Evolutionary conservation across 2,329 filamentous ascomycete genomes (phyloP).

Genomic region (Cordyceps fumosorosea): DNA sequence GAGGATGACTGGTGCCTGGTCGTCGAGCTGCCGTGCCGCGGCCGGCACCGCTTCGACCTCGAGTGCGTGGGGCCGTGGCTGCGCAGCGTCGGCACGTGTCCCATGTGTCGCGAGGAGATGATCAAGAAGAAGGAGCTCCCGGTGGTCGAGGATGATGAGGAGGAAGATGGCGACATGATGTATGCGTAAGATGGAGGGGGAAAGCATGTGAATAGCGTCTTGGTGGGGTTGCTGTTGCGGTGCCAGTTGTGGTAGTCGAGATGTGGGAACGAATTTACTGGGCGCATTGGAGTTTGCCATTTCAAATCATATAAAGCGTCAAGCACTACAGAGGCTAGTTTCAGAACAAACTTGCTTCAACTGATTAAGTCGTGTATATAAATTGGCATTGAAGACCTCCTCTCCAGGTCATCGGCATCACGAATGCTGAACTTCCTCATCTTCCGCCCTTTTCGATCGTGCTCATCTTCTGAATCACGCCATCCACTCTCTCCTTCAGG

Average conservation of each 20-base stretch:
- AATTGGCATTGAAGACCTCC: neutral
- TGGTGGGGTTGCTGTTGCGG: neutral
- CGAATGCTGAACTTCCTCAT: neutral
- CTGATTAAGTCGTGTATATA: neutral
- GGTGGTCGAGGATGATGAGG: slow-evolving; percentile 41
- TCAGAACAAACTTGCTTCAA: neutral
- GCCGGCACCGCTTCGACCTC: slow-evolving; percentile 54
- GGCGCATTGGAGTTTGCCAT: slow-evolving; percentile 20
- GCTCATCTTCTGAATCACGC: slow-evolving; percentile 19
- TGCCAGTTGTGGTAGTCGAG: slow-evolving; percentile 7
- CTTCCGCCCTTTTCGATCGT: slow-evolving; percentile 15
- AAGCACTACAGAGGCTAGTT: neutral
- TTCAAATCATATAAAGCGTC: neutral
- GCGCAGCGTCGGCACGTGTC: slow-evolving; percentile 56
- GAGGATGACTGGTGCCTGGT: slow-evolving; percentile 58
- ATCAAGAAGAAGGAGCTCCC: slow-evolving; percentile 46
- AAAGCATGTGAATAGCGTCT: neutral
- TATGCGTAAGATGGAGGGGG: slow-evolving; percentile 25
- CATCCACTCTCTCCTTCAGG: slow-evolving; percentile 19
- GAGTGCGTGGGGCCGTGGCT: slow-evolving; percentile 63
- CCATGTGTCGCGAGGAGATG: slow-evolving; percentile 56
- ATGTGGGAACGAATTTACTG: neutral
- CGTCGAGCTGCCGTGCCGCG: slow-evolving; percentile 57
- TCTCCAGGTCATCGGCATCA: neutral
- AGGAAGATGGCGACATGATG: slow-evolving; percentile 46